Conservation (phyloP, 352 stramenopile genomes). For the Pythium sukuiense region DNA sequence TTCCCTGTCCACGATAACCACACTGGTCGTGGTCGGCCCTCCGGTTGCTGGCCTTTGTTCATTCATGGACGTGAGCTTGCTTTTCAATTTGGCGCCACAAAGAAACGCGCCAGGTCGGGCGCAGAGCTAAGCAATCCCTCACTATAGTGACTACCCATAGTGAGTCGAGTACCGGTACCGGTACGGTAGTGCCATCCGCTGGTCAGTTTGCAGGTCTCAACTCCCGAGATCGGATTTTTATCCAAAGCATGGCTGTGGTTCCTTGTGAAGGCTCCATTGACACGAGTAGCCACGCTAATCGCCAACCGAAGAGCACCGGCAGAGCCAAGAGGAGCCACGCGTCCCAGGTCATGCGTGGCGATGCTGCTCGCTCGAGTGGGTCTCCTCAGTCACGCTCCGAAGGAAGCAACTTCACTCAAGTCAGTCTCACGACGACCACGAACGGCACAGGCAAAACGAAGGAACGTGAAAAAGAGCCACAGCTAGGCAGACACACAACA, state of each 20-base stretch:
- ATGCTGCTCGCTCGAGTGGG: neutral
- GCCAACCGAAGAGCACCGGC: neutral
- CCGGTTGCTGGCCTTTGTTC: neutral
- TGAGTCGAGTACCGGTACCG: neutral
- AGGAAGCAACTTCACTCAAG: neutral
- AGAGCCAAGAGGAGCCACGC: neutral
- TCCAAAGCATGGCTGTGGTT: constrained; percentile 5
- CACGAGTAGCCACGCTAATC: neutral
- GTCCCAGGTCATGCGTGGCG: constrained; percentile 3
- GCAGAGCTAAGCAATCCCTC: constrained; percentile 24
- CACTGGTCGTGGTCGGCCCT: neutral
- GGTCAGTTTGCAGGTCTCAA: constrained; percentile 20
- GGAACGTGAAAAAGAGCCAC: constrained; percentile 16
- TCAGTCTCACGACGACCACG: constrained; percentile 21
- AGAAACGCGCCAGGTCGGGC: constrained; percentile 18
- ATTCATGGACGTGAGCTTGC: neutral
- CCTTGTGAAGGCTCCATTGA: constrained; percentile 6
- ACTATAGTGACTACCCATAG: neutral
- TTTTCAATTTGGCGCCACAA: constrained; percentile 12
- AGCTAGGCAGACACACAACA: neutral
- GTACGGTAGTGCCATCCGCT: constrained; percentile 11
- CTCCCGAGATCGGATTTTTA: constrained; percentile 3
- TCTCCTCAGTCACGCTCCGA: neutral
- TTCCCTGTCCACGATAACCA: neutral
- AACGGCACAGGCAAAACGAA: neutral